These are phyloP conservation scores for Xylariales sp. DNA, from an alignment of 2,329 filamentous ascomycete species.

Conservation along the genomic window DNA sequence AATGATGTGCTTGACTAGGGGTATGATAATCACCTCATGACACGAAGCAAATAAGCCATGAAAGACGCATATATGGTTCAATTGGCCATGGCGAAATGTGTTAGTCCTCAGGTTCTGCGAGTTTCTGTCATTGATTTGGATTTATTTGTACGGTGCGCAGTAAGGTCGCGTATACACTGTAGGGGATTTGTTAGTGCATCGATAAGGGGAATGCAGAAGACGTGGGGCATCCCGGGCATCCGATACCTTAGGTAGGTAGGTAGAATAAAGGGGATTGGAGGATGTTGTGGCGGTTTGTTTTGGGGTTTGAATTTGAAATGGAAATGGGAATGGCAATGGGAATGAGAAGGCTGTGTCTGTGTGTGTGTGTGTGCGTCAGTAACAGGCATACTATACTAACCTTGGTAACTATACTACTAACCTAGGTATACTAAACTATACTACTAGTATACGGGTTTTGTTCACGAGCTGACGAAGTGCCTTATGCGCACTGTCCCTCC, in stretches of 20 bases:
- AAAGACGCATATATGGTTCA: constrained; percentile 6
- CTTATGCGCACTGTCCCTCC: constrained; percentile 3
- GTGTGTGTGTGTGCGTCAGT: neutral
- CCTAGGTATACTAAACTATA: neutral
- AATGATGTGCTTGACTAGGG: constrained; percentile 10
- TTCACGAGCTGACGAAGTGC: neutral
- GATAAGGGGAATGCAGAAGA: neutral
- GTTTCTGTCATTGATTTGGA: constrained; percentile 10
- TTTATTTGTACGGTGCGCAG: neutral
- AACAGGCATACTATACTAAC: neutral
- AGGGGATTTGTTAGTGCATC: neutral
- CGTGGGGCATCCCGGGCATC: neutral
- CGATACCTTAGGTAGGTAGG: neutral
- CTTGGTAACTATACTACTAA: neutral
- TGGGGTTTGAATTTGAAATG: too few species aligned
- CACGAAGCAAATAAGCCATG: neutral
- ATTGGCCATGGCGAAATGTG: neutral
- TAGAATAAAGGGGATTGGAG: neutral
- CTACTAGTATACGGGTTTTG: too few species aligned
- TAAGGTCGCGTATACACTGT: neutral
- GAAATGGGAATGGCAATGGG: neutral
- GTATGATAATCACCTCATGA: neutral
- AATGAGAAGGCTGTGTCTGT: neutral
- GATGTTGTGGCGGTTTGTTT: neutral
- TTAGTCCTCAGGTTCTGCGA: neutral